Percentiles rank a stretch among this genome's conserved stretches.
Conservation (phyloP, 164 flowering plant genomes). For the Amborella trichopoda region DNA sequence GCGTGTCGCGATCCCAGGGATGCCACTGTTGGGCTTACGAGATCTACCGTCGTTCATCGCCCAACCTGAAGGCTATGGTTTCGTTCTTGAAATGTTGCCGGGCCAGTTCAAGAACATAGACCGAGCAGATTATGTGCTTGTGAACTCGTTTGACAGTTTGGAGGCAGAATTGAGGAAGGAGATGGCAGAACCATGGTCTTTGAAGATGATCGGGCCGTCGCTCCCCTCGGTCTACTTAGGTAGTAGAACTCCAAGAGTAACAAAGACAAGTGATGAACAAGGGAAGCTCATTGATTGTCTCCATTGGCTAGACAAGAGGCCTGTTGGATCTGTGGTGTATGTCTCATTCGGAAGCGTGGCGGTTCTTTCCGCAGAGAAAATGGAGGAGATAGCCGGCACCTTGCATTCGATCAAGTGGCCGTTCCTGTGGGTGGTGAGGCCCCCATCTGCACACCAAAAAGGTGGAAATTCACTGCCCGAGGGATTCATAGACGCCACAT, state of each 20-base stretch:
- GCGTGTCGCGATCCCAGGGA: slow-evolving; percentile 11
- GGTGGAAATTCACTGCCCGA: not conserved
- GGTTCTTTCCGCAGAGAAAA: slow-evolving; percentile 5
- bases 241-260: slow-evolving; percentile 7
- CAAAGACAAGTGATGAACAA: slow-evolving; percentile 3
- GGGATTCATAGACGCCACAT: slow-evolving; percentile 2
- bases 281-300: not conserved
- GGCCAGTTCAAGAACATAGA: slow-evolving; percentile 15
- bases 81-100: not conserved
- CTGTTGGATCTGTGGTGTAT: slow-evolving; percentile 4
- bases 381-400: slow-evolving; percentile 13
- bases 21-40: slow-evolving; percentile 16
- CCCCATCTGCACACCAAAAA: not conserved
- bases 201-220: slow-evolving; percentile 22
- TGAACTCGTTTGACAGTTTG: slow-evolving; percentile 14
- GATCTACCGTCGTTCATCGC: slow-evolving; percentile 33
- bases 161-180: slow-evolving; percentile 11
- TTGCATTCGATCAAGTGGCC: slow-evolving; percentile 2
- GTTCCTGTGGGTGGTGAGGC: slow-evolving; percentile 24
- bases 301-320: slow-evolving; percentile 6
- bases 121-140: slow-evolving; percentile 13
- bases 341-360: slow-evolving; percentile 8
- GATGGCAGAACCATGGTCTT: not conserved
- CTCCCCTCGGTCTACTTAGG: slow-evolving; percentile 15
- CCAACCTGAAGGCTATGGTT: slow-evolving; percentile 6